Percentiles rank a stretch among this genome's conserved stretches.
phyloP scores from a whole-genome alignment of 1,284 basidiomycete species.

The Sporisorium sorghi region DNA sequence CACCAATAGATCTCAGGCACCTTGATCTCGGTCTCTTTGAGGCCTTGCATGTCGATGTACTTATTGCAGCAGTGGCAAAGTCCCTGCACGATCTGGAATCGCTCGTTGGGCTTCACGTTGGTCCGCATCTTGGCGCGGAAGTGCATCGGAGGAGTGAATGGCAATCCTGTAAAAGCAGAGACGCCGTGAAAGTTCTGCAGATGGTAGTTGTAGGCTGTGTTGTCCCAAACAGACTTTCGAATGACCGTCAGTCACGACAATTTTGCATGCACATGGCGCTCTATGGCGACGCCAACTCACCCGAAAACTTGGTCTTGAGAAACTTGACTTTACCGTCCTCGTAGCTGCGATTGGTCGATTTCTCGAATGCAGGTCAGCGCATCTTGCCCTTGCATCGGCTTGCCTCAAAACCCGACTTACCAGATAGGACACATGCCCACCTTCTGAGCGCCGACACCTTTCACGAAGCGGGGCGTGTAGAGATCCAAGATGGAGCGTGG shows the following conservation, averaged over 20 bases:
- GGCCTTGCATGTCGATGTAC: conserved; percentile 44
- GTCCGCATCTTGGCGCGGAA: conserved; percentile 23
- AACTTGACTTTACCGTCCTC: conserved; percentile 41
- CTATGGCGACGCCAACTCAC: conserved; percentile 14
- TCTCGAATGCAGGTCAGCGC: not conserved
- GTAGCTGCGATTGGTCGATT: conserved; percentile 21
- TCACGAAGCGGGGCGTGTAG: conserved; percentile 55
- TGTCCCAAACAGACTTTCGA: not conserved
- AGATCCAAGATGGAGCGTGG: conserved; percentile 51
- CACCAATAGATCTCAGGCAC: conserved; percentile 57
- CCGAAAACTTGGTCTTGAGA: conserved; percentile 55
- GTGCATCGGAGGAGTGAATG: conserved; percentile 47
- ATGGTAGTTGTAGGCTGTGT: conserved; percentile 60
- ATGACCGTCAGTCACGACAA: not conserved
- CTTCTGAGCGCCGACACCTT: conserved; percentile 37
- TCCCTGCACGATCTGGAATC: conserved; percentile 31
- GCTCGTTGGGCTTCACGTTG: conserved; percentile 21
- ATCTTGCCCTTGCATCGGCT: not conserved
- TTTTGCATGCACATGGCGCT: not conserved
- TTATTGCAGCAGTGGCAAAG: conserved; percentile 42
- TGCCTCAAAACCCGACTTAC: conserved; percentile 17
- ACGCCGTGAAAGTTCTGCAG: conserved; percentile 56
- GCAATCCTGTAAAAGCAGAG: conserved; percentile 34
- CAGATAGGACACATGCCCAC: conserved; percentile 58
- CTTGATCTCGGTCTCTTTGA: conserved; percentile 38